Conservation (phyloP, 176 grass and related monocot species). For the barley (Hordeum vulgare) region MorexV3_pseudomolecules_assembly NC_058520.1:215042682-215043181, state of each 20-base stretch:
- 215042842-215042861: not conserved
- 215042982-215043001: not conserved
- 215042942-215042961: not conserved
- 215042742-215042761: too few relatives aligned
- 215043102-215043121: not conserved
- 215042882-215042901: not conserved
- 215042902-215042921: not conserved
- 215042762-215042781: too few relatives aligned
- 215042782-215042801: too few relatives aligned
- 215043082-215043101: not conserved
- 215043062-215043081: not conserved
- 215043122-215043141: not conserved
- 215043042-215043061: not conserved
- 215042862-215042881: not conserved
- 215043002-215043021: not conserved
- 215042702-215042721: too few relatives aligned
- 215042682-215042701: too few relatives aligned
- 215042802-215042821: too few relatives aligned
- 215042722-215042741: too few relatives aligned
- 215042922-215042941: not conserved
- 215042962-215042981: not conserved
- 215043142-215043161: not conserved
- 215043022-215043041: not conserved
- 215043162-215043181: not conserved
- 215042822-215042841: too few relatives aligned